Base-by-base conservation (phyloP, 139 green algal species). In the Tetradesmus obliquus region DNA sequence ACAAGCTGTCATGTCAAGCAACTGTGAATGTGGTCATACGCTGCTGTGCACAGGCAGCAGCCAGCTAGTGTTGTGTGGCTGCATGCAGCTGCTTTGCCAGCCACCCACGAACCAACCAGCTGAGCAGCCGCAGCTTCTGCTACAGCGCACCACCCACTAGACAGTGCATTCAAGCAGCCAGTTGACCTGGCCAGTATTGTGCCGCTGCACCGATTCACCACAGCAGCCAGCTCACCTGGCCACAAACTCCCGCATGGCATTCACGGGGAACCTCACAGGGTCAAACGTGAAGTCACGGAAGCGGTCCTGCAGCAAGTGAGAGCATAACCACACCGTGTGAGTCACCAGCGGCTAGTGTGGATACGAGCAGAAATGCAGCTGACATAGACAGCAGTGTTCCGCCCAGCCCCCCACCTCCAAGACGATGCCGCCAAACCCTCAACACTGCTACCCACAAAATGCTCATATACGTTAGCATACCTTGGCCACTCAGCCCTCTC, bases 281-380 rank as follows among this genome's bases (percentile, higher is more conserved):
- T 97, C 90, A 45, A 96, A 91, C 1, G 94, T 98, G 93, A 98
- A 98, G 90, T 98, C 96, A 13, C 92, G 81, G 89, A 88, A 96
- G n/a, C 83, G 72, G 20, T 96, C 82, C 96, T 76, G 17, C 66
- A 97, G 95, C 91, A 95, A 94, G 92, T 96, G 94, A 97, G 3
- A 19, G 10, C 66, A 45, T 45, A 45, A 45, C 32, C 32, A 45
- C 32, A 45, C 32, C 32, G 32, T 45, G 32, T 45, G 32, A 45
- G 32, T 45, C 32, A 45, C 32, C 32, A 45, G 32, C 32, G 32
- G 32, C 32, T 45, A 87, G 10, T 72, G 60, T 13, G 12, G 12
- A 72, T 10, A 72, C 60, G 60, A 10, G 60, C 32, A 45, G 32
- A 45, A 45, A 45, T 45, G 60, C 60, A 72, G 12, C 60, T 72